Evolutionary conservation across 495 filamentous ascomycete species (phyloP).

Genomic region (Parathielavia hyrcaniae): DNA sequence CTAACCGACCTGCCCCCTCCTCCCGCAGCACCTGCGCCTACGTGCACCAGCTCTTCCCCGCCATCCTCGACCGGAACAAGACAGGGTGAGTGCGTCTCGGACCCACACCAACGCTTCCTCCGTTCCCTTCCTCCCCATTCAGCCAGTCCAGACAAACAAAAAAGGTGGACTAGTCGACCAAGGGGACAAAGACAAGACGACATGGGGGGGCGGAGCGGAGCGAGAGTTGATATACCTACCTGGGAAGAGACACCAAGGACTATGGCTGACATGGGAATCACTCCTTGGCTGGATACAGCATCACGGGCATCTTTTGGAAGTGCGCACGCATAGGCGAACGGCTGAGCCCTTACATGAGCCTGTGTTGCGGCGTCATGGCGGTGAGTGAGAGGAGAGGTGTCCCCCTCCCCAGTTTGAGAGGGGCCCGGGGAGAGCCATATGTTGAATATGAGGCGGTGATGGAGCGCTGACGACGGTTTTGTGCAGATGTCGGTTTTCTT

Average conservation of each 20-base stretch:
- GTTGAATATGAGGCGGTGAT: no score
- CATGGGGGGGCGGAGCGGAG: no score
- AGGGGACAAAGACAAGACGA: no score
- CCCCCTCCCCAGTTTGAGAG: no score
- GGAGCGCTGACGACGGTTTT: not conserved
- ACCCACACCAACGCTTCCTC: no score
- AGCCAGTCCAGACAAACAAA: no score
- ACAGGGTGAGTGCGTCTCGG: slow-evolving; percentile 55
- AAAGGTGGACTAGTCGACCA: no score
- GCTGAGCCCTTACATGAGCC: slow-evolving; percentile 89
- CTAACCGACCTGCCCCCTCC: not conserved
- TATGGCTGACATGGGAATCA: no score
- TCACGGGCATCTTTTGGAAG: slow-evolving; percentile 94
- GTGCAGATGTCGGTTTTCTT: slow-evolving; percentile 17
- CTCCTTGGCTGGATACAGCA: slow-evolving; percentile 44
- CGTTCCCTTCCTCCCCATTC: not conserved
- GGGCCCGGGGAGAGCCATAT: not conserved
- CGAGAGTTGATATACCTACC: no score
- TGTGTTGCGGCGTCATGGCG: slow-evolving; percentile 92
- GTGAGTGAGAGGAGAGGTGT: slow-evolving; percentile 50
- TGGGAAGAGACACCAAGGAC: no score
- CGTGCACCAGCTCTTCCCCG: slow-evolving; percentile 81
- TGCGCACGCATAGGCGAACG: slow-evolving; percentile 89
- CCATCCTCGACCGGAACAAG: slow-evolving; percentile 89
- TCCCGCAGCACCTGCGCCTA: slow-evolving; percentile 66